Evolutionary conservation across 1,284 basidiomycete species (phyloP).

Genomic region (Hypsizygus ulmarius): DNA sequence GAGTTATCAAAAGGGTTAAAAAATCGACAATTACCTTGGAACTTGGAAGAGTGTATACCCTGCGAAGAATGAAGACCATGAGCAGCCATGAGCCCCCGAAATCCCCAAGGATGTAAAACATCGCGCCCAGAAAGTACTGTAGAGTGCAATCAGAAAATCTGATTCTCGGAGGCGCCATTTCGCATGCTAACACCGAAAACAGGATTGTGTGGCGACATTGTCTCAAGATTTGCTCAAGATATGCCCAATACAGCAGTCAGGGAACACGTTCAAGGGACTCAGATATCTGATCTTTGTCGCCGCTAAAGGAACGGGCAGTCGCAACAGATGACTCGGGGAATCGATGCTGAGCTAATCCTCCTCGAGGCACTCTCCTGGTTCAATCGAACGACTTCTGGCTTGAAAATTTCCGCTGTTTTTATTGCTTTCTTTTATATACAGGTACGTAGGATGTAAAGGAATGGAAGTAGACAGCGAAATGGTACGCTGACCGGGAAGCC

Average conservation of each 20-base stretch:
- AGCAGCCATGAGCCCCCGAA: too few species aligned
- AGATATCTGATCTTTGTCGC: constrained; percentile 13
- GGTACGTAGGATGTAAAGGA: constrained; percentile 16
- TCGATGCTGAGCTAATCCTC: constrained; percentile 7
- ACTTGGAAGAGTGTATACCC: too few species aligned
- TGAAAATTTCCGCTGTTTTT: constrained; percentile 4
- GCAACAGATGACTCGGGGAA: constrained; percentile 15
- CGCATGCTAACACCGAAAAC: neutral
- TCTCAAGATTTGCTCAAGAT: constrained; percentile 3
- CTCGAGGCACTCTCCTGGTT: neutral
- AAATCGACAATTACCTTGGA: too few species aligned
- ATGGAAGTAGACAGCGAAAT: constrained; percentile 11
- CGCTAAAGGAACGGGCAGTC: neutral
- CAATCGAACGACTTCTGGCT: constrained; percentile 3
- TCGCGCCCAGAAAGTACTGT: too few species aligned
- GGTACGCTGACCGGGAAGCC: constrained; percentile 2
- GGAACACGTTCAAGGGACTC: constrained; percentile 6
- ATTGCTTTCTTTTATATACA: neutral
- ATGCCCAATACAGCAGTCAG: constrained; percentile 1
- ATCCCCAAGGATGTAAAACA: neutral
- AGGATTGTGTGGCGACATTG: neutral
- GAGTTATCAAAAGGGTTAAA: too few species aligned
- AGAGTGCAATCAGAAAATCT: constrained; percentile 13
- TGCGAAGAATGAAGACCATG: too few species aligned
- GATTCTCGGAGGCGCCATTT: constrained; percentile 1